phyloP scores from a whole-genome alignment of 495 filamentous ascomycete species.

The Penicillium psychrofluorescens region DNA sequence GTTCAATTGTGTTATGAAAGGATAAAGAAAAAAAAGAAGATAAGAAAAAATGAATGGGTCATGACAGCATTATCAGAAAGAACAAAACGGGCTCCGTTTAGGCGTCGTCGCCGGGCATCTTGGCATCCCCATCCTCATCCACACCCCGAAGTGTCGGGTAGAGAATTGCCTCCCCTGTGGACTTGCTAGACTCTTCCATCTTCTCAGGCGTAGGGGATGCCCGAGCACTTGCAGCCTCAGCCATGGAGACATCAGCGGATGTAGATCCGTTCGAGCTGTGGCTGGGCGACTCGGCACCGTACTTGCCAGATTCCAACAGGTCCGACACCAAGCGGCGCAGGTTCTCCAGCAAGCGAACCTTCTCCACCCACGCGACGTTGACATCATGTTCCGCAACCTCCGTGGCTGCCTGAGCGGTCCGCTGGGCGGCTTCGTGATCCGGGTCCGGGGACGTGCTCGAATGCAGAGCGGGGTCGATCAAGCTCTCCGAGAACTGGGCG shows the following conservation, averaged over 20 bases:
- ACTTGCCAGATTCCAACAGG: conserved; percentile 57
- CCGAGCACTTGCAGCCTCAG: conserved; percentile 15
- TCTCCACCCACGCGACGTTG: conserved; percentile 74
- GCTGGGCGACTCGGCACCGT: conserved; percentile 32
- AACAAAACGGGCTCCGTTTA: conserved; percentile 5
- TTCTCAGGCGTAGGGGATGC: conserved; percentile 2
- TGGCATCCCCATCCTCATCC: conserved; percentile 35
- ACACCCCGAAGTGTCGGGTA: conserved; percentile 41
- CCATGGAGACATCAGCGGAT: no score
- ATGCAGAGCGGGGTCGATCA: conserved; percentile 49
- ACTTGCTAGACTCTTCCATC: conserved; percentile 14
- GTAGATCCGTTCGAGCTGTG: not conserved
- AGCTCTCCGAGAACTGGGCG: conserved; percentile 36
- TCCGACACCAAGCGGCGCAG: conserved; percentile 62
- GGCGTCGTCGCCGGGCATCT: conserved; percentile 24
- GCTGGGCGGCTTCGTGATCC: conserved; percentile 35
- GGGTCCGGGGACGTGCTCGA: conserved; percentile 23
- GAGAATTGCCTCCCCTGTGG: conserved; percentile 23
- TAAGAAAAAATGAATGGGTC: conserved; percentile 14
- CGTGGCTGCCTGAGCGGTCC: conserved; percentile 37
- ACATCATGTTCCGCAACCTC: conserved; percentile 42
- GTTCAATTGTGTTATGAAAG: not conserved
- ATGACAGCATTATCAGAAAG: conserved; percentile 16
- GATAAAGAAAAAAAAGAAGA: conserved; percentile 1
- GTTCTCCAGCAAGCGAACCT: conserved; percentile 71